phyloP scores from a whole-genome alignment of 192 early-diverging fungal species.

The Backusella luteola region DNA sequence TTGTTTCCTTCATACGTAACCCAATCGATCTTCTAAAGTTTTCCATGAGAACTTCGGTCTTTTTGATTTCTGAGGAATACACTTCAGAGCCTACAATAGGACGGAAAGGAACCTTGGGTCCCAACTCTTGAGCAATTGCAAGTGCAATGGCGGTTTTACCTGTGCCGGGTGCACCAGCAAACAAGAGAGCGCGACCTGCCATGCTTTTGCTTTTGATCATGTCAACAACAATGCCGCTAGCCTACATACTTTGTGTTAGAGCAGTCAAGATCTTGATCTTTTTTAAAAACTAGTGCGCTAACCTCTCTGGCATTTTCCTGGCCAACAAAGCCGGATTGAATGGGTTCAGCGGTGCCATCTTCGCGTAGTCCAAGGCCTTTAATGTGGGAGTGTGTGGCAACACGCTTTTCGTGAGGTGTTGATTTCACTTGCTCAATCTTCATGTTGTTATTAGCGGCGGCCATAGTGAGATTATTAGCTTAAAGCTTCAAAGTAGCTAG shows the following conservation, averaged over 20 bases:
- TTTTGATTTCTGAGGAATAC: conserved; percentile 97
- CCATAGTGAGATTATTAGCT: background rate
- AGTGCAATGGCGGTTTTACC: conserved; percentile 98
- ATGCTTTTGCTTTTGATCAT: conserved; percentile 95
- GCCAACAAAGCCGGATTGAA: conserved; percentile 93
- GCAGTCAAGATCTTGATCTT: background rate
- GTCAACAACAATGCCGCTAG: conserved; percentile 91
- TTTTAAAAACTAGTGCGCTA: background rate
- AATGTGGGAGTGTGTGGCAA: conserved; percentile 97
- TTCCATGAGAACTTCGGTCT: conserved; percentile 99
- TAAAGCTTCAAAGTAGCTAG: background rate
- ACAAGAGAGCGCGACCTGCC: conserved; percentile 92
- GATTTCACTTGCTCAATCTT: conserved; percentile 89
- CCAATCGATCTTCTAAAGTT: conserved; percentile 97
- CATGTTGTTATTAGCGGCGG: conserved; percentile 54
- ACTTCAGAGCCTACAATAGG: conserved; percentile 99
- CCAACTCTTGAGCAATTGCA: conserved; percentile 95
- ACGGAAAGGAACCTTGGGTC: conserved; percentile 98
- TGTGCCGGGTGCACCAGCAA: conserved; percentile 96
- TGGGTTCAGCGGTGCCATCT: conserved; percentile 86
- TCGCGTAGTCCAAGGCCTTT: conserved; percentile 88
- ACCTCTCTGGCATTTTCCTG: conserved; percentile 96
- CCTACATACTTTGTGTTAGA: conserved; percentile 46
- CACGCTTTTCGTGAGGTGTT: conserved; percentile 90
- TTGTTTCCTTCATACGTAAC: conserved; percentile 95